Evolutionary conservation across 2,329 filamentous ascomycete genomes (phyloP).

Genomic region (Trichoderma polysporum): DNA sequence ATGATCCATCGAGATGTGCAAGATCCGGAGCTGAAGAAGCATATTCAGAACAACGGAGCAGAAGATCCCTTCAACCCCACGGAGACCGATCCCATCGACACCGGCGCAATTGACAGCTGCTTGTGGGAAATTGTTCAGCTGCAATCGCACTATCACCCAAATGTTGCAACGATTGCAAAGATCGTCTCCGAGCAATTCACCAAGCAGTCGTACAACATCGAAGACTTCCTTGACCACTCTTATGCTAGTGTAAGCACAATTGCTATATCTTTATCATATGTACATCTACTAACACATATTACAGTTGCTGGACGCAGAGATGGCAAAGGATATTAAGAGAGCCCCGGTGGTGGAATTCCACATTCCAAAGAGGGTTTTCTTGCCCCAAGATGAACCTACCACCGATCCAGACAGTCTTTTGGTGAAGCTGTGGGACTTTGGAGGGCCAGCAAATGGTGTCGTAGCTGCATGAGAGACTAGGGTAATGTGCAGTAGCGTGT

Average conservation of each 20-base stretch:
- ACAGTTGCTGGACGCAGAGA: constrained; percentile 79
- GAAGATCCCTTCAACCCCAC: constrained; percentile 74
- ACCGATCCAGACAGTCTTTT: constrained; percentile 54
- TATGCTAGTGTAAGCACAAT: constrained; percentile 68
- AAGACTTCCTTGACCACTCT: constrained; percentile 95
- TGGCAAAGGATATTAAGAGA: constrained; percentile 81
- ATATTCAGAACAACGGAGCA: constrained; percentile 59
- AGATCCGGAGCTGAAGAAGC: constrained; percentile 56
- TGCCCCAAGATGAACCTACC: constrained; percentile 49
- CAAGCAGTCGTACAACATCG: constrained; percentile 90
- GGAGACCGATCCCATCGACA: constrained; percentile 81
- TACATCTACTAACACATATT: constrained; percentile 33
- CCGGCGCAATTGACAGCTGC: constrained; percentile 83
- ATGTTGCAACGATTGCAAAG: constrained; percentile 88
- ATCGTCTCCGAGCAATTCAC: constrained; percentile 97
- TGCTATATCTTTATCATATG: background rate
- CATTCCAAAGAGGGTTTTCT: constrained; percentile 82
- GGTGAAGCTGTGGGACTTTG: constrained; percentile 63
- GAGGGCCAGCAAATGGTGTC: constrained; percentile 19
- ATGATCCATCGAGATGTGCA: constrained; percentile 83
- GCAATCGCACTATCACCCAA: constrained; percentile 93
- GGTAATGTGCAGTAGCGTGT: constrained; percentile 5
- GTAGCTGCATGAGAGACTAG: constrained; percentile 8
- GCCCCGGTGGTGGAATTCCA: constrained; percentile 87
- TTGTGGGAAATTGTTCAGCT: constrained; percentile 93